Evolutionary conservation across 345 rosid genomes (phyloP).

Genomic region (Corchorus capsularis): DNA sequence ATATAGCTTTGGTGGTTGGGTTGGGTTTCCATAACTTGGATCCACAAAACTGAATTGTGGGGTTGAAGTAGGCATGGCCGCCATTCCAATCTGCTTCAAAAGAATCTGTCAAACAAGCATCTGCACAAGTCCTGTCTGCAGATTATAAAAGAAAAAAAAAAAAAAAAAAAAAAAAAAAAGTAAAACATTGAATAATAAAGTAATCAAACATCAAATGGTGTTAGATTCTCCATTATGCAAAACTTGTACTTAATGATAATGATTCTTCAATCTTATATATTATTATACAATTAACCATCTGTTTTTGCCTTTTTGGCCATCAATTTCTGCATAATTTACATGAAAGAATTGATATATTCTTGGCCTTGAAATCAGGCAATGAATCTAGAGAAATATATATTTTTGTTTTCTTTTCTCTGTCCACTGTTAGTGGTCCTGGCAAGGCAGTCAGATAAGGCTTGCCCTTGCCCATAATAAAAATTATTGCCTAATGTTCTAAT

Average conservation of each 20-base stretch:
- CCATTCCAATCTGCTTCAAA: conserved; percentile 9
- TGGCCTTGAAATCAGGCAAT: conserved; percentile 4
- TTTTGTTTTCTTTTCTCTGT: background rate
- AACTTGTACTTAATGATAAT: background rate
- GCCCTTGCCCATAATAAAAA: background rate
- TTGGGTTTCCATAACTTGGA: conserved; percentile 17
- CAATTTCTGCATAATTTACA: background rate
- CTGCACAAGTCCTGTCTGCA: background rate
- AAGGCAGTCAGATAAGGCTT: conserved; percentile 1
- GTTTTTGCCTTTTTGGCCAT: background rate
- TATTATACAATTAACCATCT: background rate
- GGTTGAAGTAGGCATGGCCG: conserved; percentile 9
- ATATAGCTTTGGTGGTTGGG: conserved; percentile 5
- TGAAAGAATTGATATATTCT: background rate
- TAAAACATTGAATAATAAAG: background rate
- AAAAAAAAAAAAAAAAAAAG: background rate
- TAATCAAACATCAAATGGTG: conserved; percentile 5
- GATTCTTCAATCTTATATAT: background rate
- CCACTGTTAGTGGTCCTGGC: conserved; percentile 1
- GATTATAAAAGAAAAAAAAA: background rate
- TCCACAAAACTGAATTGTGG: conserved; percentile 2
- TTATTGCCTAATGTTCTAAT: conserved; percentile 14
- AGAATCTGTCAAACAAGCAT: conserved; percentile 11
- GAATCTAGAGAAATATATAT: background rate
- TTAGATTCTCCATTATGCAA: conserved; percentile 7